Evolutionary conservation across 2,329 filamentous ascomycete species (phyloP), one percentile per base, ranked within the genome.

Genomic region (Aspergillus calidoustus): DNA sequence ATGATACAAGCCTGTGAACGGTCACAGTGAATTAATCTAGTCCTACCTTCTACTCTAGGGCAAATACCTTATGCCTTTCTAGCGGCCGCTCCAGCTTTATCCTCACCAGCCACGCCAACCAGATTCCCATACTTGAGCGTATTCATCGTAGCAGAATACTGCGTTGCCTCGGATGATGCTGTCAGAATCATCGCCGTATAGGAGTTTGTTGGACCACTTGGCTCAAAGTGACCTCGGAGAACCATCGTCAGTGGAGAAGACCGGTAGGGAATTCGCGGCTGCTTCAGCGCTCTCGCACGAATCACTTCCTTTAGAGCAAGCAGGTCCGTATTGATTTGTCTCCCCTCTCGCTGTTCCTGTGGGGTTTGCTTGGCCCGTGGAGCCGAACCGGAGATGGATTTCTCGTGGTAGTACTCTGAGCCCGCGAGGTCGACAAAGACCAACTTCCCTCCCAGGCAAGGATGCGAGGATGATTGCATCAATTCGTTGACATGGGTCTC

Each of bases 361-460:
- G 72, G 64, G 0, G 73, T 77, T 61, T 75, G 76, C 51, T 72
- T 76, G 1, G 62, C n/a, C 25, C 51, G 49, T 22, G 49, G 44
- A n/a, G 47, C 44, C n/a, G 41, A 53, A 15, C 47, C 7, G 15
- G 57, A 13, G 6, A 23, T 49, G 0, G 63, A 63, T 23, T 71
- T 74, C 19, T 74, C 71, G 38, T 76, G 69, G 60, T 76, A 76
- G 53, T 79, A 82, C 63, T 83, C 80, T 0, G 80, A 72, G 2
- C 80, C 80, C 2, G 80, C 80, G 5, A 82, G 69, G 61, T 83
- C 80, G 1, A 82, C 78, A 69, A 82, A 82, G 9, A 81, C 74
- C 52, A 80, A 71, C 59, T 76, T 81, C 0, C 72, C 79, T 1
- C 79, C 79, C 0, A 82, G 68, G 51, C 75, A 76, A 19, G 59